Conservation (phyloP, 2,329 filamentous ascomycete species). For the Cladobotryum mycophilum region DNA sequence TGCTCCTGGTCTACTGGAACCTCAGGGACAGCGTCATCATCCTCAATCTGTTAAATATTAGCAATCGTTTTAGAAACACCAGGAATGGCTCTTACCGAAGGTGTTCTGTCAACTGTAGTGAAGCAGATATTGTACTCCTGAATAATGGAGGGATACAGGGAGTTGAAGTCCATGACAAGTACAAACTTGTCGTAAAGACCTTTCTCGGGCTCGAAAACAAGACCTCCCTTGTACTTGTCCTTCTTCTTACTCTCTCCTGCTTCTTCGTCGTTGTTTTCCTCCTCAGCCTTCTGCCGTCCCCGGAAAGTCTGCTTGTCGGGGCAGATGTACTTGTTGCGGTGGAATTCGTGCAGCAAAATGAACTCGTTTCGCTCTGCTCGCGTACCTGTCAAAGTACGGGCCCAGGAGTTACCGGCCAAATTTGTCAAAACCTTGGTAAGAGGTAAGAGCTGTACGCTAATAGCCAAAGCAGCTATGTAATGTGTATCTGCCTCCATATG, state of each 20-base stretch:
- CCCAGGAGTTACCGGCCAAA: constrained; percentile 96
- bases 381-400: constrained; percentile 88
- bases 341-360: constrained; percentile 95
- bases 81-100: constrained; percentile 51
- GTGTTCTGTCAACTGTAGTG: constrained; percentile 81
- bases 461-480: constrained; percentile 84
- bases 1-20: constrained; percentile 72
- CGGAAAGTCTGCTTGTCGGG: constrained; percentile 88
- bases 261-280: constrained; percentile 63
- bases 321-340: constrained; percentile 95
- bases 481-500: constrained; percentile 95
- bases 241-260: constrained; percentile 82
- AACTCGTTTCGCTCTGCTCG: constrained; percentile 97
- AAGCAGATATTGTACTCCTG: constrained; percentile 99
- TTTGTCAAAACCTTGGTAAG: constrained; percentile 95
- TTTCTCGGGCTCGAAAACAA: constrained; percentile 96
- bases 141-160: constrained; percentile 95
- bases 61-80: constrained; percentile 2
- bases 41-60: constrained; percentile 44
- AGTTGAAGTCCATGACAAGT: constrained; percentile 99
- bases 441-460: constrained; percentile 86
- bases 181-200: constrained; percentile 98
- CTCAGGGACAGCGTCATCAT: constrained; percentile 84
- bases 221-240: constrained; percentile 97
- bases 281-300: constrained; percentile 64